phyloP scores from a whole-genome alignment of 208 protist species.

The Tritrichomonas foetus region DNA sequence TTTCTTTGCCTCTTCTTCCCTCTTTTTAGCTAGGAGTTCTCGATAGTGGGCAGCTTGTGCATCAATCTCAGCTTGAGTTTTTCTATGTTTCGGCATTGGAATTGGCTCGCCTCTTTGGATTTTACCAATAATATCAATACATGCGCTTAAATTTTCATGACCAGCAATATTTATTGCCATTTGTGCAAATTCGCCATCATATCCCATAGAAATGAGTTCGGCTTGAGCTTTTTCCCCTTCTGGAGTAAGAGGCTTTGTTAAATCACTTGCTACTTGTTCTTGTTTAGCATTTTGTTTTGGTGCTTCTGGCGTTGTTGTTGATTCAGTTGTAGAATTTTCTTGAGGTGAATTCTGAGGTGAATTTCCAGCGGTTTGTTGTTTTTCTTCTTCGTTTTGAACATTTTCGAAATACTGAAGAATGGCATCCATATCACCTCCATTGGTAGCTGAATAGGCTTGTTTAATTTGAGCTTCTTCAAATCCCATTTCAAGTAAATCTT shows the following conservation, averaged over 20 bases:
- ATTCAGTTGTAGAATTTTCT: not conserved
- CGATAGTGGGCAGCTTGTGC: not conserved
- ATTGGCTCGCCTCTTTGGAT: not conserved
- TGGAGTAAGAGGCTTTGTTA: not conserved
- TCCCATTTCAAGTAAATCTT: not conserved
- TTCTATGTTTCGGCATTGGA: not conserved
- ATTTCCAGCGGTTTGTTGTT: not conserved
- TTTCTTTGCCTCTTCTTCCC: not conserved
- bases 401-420: not conserved
- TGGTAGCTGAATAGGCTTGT: not conserved
- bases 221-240: not conserved
- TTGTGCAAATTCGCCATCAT: not conserved
- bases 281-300: not conserved
- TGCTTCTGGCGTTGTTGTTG: not conserved
- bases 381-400: not conserved
- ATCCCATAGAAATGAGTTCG: not conserved
- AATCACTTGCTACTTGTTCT: not conserved
- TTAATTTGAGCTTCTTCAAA: not conserved
- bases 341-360: not conserved
- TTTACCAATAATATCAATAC: not conserved
- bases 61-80: not conserved
- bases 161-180: not conserved
- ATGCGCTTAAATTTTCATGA: not conserved
- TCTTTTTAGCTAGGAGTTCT: not conserved
- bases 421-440: not conserved